Evolutionary conservation across 768 basidiomycete genomes (phyloP).

Genomic region (Collybia nuda): DNA sequence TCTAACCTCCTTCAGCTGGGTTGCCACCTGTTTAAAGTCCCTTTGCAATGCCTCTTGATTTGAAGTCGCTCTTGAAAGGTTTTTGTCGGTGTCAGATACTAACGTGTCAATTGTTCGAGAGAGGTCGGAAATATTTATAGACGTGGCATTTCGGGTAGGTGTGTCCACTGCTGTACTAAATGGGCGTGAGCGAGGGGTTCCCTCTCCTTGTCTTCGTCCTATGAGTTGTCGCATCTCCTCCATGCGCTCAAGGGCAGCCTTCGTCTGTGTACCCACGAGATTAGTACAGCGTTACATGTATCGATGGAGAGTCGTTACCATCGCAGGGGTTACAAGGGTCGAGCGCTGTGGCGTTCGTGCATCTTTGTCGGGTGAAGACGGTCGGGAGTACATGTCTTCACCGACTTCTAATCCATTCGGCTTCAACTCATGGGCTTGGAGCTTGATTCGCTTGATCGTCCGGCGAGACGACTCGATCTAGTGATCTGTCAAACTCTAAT

Average conservation of each 20-base stretch:
- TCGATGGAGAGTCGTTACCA: slow-evolving; percentile 33
- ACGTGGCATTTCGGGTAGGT: slow-evolving; percentile 20
- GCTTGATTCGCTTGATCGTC: slow-evolving; percentile 72
- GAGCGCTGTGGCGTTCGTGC: slow-evolving; percentile 46
- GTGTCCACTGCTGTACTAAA: slow-evolving; percentile 37
- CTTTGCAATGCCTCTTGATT: slow-evolving; percentile 56
- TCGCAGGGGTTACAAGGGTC: slow-evolving; percentile 30
- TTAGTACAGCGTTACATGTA: not conserved
- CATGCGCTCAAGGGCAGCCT: slow-evolving; percentile 74
- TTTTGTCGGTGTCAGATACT: slow-evolving; percentile 55
- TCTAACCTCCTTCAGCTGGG: slow-evolving; percentile 60
- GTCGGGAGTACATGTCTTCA: slow-evolving; percentile 38
- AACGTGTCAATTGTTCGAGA: slow-evolving; percentile 52
- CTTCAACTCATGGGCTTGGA: slow-evolving; percentile 57
- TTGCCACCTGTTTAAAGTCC: slow-evolving; percentile 47
- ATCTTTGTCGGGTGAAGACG: slow-evolving; percentile 60
- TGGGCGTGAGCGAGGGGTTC: slow-evolving; percentile 47
- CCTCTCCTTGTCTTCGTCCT: slow-evolving; percentile 53
- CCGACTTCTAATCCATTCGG: slow-evolving; percentile 13
- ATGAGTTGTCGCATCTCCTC: slow-evolving; percentile 84
- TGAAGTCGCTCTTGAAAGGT: slow-evolving; percentile 48
- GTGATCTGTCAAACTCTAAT: slow-evolving; percentile 3
- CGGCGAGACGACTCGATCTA: slow-evolving; percentile 74
- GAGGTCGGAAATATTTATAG: slow-evolving; percentile 31
- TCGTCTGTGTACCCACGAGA: slow-evolving; percentile 44